phyloP scores from a whole-genome alignment of 495 filamentous ascomycete species.

The Jackrogersella multiformis region DNA sequence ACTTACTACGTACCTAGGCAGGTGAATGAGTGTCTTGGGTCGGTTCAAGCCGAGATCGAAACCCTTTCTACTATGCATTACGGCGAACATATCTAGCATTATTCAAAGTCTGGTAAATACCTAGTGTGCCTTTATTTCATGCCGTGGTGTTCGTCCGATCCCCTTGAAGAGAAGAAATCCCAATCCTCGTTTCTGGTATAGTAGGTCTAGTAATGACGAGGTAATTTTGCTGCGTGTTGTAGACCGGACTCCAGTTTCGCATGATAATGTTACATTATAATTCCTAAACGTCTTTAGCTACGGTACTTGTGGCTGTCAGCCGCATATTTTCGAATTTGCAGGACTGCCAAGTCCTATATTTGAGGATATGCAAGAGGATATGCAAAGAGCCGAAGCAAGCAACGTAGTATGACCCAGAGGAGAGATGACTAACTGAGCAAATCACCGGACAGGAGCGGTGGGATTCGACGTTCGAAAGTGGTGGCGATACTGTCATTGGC shows the following conservation, averaged over 20 bases:
- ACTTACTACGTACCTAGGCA: too few relatives aligned
- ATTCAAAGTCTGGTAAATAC: too few relatives aligned
- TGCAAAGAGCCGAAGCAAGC: constrained; percentile 42
- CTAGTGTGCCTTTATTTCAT: constrained; percentile 7
- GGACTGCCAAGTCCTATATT: constrained; percentile 35
- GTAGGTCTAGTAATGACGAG: constrained; percentile 15
- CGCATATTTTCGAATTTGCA: constrained; percentile 33
- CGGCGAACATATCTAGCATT: background rate
- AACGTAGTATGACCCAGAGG: constrained; percentile 42
- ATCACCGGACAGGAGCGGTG: constrained; percentile 36
- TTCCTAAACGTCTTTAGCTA: constrained; percentile 19
- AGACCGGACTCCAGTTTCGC: constrained; percentile 8
- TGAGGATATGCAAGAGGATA: constrained; percentile 32
- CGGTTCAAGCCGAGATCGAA: constrained; percentile 40
- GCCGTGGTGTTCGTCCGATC: constrained; percentile 12
- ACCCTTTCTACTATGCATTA: constrained; percentile 5
- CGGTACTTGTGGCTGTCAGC: constrained; percentile 33
- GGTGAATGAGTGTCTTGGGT: constrained; percentile 18
- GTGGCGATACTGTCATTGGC: constrained; percentile 39
- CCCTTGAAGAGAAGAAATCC: constrained; percentile 3
- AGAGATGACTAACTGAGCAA: constrained; percentile 35
- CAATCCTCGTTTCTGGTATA: constrained; percentile 16
- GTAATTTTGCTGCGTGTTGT: constrained; percentile 10
- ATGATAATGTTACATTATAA: constrained; percentile 37
- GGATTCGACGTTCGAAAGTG: constrained; percentile 36